Evolutionary conservation across 1,284 basidiomycete species (phyloP), one percentile per base, ranked within the genome.

Genomic region (Blastosporella zonata): DNA sequence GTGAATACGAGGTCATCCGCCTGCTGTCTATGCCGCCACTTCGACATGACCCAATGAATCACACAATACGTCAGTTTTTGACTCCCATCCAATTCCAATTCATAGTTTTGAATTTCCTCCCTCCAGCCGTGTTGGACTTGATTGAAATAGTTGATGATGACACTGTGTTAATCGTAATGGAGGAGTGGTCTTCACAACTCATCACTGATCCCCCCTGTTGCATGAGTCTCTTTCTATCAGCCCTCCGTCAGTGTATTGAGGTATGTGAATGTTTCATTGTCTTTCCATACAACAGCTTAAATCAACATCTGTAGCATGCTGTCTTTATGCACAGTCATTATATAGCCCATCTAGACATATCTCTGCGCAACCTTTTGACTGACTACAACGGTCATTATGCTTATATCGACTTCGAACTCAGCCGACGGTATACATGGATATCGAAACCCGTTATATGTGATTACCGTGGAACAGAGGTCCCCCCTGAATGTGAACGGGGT

Each of bases 391-490:
- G 81, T 13, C 75, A 70, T 46, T 87, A 81, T 60, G 82, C 83
- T 0, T 87, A 76, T 58, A 88, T 87, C 49, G 86, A 88, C 64
- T 88, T 79, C 54, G 85, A 88, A 61, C 61, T 77, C n/a, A 84
- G 82, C 59, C 77, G 72, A 20, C 69, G 70, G 38, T 81, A 79
- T 57, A 67, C 75, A 35, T 63, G 65, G 36, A 43, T 59, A 10
- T 43, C 58, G n/a, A 58, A 59, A 52, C 72, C 75, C 9, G 67
- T 67, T 29, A 63, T 82, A 21, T 62, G 57, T 45, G 67, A 66
- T 35, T 70, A 70, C 60, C 73, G 77, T 23, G 77, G 77, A 21
- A 84, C 82, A 15, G 86, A 88, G 50, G 57, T 82, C 13, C 82
- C 85, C n/a, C 86, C 86, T 8, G 86, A 89, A 62, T 74, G 78